phyloP scores from a whole-genome alignment of 352 stramenopile genomes.

The Plasmopara viticola region DNA sequence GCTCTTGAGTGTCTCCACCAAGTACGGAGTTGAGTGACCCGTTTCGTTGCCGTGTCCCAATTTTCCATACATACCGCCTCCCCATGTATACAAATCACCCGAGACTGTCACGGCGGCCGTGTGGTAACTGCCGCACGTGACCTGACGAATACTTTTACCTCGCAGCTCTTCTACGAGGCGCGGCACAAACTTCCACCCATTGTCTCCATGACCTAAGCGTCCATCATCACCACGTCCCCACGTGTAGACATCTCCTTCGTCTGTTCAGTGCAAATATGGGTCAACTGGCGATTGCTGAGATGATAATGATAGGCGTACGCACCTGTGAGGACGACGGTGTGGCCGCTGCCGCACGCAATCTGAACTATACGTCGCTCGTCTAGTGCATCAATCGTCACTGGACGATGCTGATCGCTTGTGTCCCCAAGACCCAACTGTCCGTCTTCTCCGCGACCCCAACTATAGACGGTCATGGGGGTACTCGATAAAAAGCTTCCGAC shows the following conservation, averaged over 20 bases:
- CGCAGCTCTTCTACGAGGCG: conserved; percentile 87
- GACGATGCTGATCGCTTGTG: conserved; percentile 83
- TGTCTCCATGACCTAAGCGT: conserved; percentile 88
- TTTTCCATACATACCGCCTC: conserved; percentile 95
- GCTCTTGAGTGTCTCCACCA: conserved; percentile 91
- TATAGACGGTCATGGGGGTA: conserved; percentile 62
- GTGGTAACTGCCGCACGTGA: conserved; percentile 95
- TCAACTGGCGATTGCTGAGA: not conserved
- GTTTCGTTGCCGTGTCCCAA: conserved; percentile 90
- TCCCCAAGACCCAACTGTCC: conserved; percentile 80
- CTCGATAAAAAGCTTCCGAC: not conserved
- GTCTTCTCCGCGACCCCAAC: conserved; percentile 84
- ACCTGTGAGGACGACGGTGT: conserved; percentile 85
- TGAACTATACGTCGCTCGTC: conserved; percentile 79
- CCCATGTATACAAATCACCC: conserved; percentile 92
- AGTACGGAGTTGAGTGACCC: conserved; percentile 89
- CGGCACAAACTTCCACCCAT: conserved; percentile 97
- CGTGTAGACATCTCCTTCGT: conserved; percentile 86
- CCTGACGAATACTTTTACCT: conserved; percentile 87
- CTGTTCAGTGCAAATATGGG: conserved; percentile 6
- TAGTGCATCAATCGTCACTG: conserved; percentile 77
- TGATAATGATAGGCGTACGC: not conserved
- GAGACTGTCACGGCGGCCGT: conserved; percentile 92
- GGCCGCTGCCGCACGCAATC: conserved; percentile 83
- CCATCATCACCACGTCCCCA: conserved; percentile 87